Evolutionary conservation across 306 rosid species (phyloP).

Genomic region (Benincasa hispida): DNA sequence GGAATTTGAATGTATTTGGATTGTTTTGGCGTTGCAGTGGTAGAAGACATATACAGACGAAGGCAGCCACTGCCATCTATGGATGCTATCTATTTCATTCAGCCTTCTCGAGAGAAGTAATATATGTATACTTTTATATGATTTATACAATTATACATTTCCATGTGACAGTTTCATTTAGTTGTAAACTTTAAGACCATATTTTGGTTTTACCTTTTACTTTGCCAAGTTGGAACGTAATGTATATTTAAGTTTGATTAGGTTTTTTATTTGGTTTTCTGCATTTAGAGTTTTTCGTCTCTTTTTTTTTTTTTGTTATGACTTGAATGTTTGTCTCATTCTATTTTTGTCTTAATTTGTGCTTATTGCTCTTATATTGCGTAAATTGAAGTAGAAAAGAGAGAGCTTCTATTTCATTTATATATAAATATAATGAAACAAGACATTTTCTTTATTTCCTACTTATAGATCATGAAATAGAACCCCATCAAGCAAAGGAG

Average conservation of each 20-base stretch:
- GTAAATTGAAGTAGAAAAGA: neutral
- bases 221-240: neutral
- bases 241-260: neutral
- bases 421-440: neutral
- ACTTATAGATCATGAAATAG: neutral
- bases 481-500: neutral
- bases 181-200: neutral
- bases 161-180: neutral
- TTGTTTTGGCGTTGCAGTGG: slow-evolving; percentile 52
- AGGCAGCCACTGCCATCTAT: slow-evolving; percentile 88
- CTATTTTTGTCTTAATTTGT: neutral
- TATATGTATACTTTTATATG: neutral
- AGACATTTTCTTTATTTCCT: neutral
- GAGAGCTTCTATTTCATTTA: neutral
- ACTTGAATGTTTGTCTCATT: neutral
- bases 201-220: neutral
- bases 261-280: neutral
- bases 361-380: neutral
- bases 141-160: neutral
- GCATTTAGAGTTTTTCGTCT: neutral
- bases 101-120: slow-evolving; percentile 90
- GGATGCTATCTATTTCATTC: slow-evolving; percentile 97
- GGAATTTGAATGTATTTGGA: slow-evolving; percentile 7
- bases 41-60: slow-evolving; percentile 86
- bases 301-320: neutral